Percentiles rank a stretch among this genome's conserved stretches.
Conservation (phyloP, 2,329 filamentous ascomycete species). For the Nemania sp. region DNA sequence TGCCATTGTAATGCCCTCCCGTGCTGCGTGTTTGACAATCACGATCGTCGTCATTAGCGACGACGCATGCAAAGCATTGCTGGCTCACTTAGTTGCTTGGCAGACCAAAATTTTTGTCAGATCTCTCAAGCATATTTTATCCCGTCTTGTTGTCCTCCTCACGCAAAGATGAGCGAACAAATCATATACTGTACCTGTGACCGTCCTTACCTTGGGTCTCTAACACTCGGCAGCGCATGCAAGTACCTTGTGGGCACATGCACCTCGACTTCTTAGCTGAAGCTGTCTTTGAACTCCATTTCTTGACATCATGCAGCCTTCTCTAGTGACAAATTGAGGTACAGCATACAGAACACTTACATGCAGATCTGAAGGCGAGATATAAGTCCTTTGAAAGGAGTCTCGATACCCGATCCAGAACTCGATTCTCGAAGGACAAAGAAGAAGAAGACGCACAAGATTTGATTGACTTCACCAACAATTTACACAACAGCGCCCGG, state of each 20-base stretch:
- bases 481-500: not conserved
- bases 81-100: constrained; percentile 31
- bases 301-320: not conserved
- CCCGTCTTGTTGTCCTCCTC: not conserved
- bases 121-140: not conserved
- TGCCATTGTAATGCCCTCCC: not conserved
- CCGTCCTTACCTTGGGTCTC: not conserved
- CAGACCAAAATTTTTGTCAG: constrained; percentile 22
- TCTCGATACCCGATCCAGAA: not conserved
- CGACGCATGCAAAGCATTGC: constrained; percentile 24
- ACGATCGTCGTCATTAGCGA: constrained; percentile 16
- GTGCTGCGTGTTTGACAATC: constrained; percentile 16
- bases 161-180: not conserved
- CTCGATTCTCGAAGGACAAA: constrained; percentile 7
- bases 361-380: constrained; percentile 1
- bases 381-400: too few species aligned
- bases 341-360: not conserved
- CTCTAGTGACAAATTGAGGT: not conserved
- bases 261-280: not conserved
- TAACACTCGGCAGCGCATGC: too few species aligned
- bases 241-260: not conserved
- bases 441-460: too few species aligned
- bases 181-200: not conserved
- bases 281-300: not conserved
- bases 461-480: not conserved